These are phyloP conservation scores for Nakazawaea holstii DNA, from an alignment of 805 yeast genomes.

Conservation along the genomic window DNA sequence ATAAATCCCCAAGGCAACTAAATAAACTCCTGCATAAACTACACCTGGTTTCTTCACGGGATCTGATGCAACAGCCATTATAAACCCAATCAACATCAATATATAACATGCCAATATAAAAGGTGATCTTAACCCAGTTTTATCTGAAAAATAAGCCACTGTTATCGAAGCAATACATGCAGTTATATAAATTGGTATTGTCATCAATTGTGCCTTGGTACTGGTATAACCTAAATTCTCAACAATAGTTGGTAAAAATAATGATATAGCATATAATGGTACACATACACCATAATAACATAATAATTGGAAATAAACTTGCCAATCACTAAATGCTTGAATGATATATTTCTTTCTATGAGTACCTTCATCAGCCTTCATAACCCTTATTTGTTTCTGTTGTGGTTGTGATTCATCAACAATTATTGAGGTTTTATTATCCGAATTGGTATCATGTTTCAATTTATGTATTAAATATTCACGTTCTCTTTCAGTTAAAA, in stretches of 20 bases:
- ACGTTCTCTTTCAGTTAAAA: slow-evolving; percentile 32
- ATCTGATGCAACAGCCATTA: slow-evolving; percentile 23
- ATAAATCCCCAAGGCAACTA: slow-evolving; percentile 26
- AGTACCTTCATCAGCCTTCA: slow-evolving; percentile 6
- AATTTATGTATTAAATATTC: slow-evolving; percentile 21
- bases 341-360: slow-evolving; percentile 16
- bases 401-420: too few species aligned
- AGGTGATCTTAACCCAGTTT: slow-evolving; percentile 25
- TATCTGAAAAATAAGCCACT: slow-evolving; percentile 24
- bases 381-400: slow-evolving; percentile 3
- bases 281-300: slow-evolving; percentile 36
- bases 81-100: slow-evolving; percentile 28
- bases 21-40: slow-evolving; percentile 27
- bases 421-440: too few species aligned
- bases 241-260: slow-evolving; percentile 36
- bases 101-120: slow-evolving; percentile 21
- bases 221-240: slow-evolving; percentile 26
- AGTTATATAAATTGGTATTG: slow-evolving; percentile 31
- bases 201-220: slow-evolving; percentile 31
- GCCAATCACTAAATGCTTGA: slow-evolving; percentile 31
- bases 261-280: slow-evolving; percentile 35
- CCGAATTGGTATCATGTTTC: slow-evolving; percentile 8
- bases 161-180: slow-evolving; percentile 26
- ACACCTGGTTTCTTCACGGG: slow-evolving; percentile 20
- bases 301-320: slow-evolving; percentile 32